Evolutionary conservation across 2,329 filamentous ascomycete genomes (phyloP).

Genomic region (Monilinia polystroma): DNA sequence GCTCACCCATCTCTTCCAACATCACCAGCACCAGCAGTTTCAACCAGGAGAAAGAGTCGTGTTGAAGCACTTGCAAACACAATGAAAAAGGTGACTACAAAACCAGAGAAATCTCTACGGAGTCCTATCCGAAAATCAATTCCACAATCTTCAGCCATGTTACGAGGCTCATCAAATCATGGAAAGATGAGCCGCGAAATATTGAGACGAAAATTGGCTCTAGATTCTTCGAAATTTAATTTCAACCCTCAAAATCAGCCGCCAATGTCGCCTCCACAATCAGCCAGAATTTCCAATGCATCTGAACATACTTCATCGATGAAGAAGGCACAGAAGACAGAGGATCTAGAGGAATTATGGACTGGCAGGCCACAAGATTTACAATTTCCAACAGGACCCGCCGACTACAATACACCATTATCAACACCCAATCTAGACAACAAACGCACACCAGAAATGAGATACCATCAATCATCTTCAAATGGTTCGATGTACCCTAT

Average conservation of each 20-base stretch:
- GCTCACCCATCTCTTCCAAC: slow-evolving; percentile 32
- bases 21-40: slow-evolving; percentile 30
- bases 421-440: slow-evolving; percentile 33
- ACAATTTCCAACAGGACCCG: slow-evolving; percentile 32
- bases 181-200: slow-evolving; percentile 44
- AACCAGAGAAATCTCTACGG: slow-evolving; percentile 37
- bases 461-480: slow-evolving; percentile 27
- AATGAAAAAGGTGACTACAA: slow-evolving; percentile 43
- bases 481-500: slow-evolving; percentile 29
- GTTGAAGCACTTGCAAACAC: slow-evolving; percentile 49
- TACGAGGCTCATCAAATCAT: slow-evolving; percentile 38
- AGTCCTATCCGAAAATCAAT: slow-evolving; percentile 43
- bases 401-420: slow-evolving; percentile 32
- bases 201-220: slow-evolving; percentile 51
- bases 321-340: slow-evolving; percentile 26
- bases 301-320: slow-evolving; percentile 25
- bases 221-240: slow-evolving; percentile 45
- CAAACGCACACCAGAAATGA: slow-evolving; percentile 31
- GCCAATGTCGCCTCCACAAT: slow-evolving; percentile 47
- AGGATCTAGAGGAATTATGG: slow-evolving; percentile 40
- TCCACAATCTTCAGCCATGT: slow-evolving; percentile 35
- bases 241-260: slow-evolving; percentile 47
- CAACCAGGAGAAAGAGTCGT: slow-evolving; percentile 31
- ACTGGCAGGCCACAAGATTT: slow-evolving; percentile 35
- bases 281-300: slow-evolving; percentile 42